phyloP scores from a whole-genome alignment of 148 eudicot species.

The Euryodendron excelsum region DNA sequence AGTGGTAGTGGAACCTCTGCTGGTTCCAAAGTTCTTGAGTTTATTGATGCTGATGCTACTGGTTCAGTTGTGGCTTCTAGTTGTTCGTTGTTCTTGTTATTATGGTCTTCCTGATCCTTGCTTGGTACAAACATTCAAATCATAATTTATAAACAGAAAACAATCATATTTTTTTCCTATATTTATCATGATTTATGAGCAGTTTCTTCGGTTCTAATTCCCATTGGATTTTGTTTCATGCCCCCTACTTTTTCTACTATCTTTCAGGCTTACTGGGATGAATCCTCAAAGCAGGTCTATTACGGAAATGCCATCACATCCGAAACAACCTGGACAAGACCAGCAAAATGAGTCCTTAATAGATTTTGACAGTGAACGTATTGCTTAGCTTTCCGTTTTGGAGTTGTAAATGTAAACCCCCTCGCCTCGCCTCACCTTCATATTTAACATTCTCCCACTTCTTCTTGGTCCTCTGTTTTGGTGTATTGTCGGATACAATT shows the following conservation, averaged over 20 bases:
- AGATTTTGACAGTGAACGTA: neutral
- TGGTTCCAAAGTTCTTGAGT: neutral
- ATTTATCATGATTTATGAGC: neutral
- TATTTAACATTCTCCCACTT: neutral
- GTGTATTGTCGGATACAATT: neutral
- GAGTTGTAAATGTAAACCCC: neutral
- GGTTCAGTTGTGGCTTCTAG: conserved; percentile 4
- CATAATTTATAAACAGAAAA: neutral
- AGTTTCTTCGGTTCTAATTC: neutral
- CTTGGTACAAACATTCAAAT: neutral
- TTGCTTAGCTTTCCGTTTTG: neutral
- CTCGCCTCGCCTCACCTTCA: neutral
- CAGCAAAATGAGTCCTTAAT: conserved; percentile 30
- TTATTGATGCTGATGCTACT: neutral
- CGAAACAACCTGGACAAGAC: conserved; percentile 83
- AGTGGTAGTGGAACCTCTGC: neutral
- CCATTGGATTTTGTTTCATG: neutral
- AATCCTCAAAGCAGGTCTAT: conserved; percentile 70
- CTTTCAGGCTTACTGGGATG: conserved; percentile 82
- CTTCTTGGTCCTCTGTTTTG: neutral
- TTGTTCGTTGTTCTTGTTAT: neutral
- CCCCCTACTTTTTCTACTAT: neutral
- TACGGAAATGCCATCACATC: conserved; percentile 74
- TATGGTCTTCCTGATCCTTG: neutral
- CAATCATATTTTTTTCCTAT: neutral